A percentile compares a stretch with the other conserved stretches of the same genome.
Evolutionary conservation across 2,329 filamentous ascomycete genomes (phyloP).

Genomic region (Orbilia oligospora): DNA sequence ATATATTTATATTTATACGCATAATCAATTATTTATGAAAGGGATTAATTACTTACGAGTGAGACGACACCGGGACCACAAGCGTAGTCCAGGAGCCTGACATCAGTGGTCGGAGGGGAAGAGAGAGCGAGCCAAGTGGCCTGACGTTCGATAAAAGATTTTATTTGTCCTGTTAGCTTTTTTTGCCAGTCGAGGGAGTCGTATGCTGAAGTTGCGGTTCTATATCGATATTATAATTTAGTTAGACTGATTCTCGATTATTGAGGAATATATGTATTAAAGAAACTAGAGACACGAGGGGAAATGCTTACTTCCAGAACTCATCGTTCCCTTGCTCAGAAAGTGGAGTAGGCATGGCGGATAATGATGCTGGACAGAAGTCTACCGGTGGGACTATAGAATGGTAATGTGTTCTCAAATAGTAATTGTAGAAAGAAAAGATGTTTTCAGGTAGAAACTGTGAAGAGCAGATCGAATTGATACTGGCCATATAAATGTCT

Average conservation of each 20-base stretch:
- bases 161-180: conserved; percentile 35
- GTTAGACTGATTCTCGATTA: too few species aligned
- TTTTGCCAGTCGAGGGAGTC: conserved; percentile 58
- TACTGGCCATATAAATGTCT: not conserved
- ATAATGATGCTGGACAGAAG: conserved; percentile 17
- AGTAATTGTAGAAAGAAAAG: conserved; percentile 14
- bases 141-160: conserved; percentile 42
- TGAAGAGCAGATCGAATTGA: not conserved
- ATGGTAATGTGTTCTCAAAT: not conserved
- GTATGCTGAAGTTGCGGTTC: conserved; percentile 51
- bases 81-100: conserved; percentile 54
- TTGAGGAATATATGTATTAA: conserved; percentile 2
- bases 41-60: conserved; percentile 23
- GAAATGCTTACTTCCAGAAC: conserved; percentile 40
- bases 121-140: conserved; percentile 40
- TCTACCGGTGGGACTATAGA: not conserved
- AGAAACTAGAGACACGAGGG: not conserved
- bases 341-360: conserved; percentile 44
- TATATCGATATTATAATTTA: too few species aligned
- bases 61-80: conserved; percentile 54
- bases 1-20: not conserved
- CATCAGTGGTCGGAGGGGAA: conserved; percentile 28
- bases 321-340: conserved; percentile 41
- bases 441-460: conserved; percentile 37
- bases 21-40: not conserved